Conservation (phyloP, 2,329 filamentous ascomycete genomes). For the Xylaria hypoxylon region DNA sequence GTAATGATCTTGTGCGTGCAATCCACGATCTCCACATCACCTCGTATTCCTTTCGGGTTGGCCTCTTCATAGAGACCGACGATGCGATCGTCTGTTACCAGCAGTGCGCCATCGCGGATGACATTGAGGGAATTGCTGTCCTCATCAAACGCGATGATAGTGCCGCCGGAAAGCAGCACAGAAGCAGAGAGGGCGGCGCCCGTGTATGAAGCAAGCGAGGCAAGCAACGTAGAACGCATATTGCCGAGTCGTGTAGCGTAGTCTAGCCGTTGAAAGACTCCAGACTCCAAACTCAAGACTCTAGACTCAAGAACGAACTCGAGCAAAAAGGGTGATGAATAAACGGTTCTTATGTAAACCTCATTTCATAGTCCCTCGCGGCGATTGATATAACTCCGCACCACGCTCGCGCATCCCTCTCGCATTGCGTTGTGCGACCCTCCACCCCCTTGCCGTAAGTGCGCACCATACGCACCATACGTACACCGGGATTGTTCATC, state of each 20-base stretch:
- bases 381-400: constrained; percentile 26
- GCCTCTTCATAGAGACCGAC: constrained; percentile 47
- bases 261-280: not conserved
- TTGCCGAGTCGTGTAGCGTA: not conserved
- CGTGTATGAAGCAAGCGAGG: constrained; percentile 45
- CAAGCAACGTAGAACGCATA: constrained; percentile 40
- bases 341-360: not conserved
- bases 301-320: not conserved
- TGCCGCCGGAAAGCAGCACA: constrained; percentile 47
- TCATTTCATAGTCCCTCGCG: not conserved
- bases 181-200: constrained; percentile 48
- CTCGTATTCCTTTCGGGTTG: constrained; percentile 41
- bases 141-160: constrained; percentile 48
- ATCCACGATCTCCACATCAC: constrained; percentile 58
- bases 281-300: no score
- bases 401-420: not conserved
- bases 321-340: not conserved
- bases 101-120: constrained; percentile 49
- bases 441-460: not conserved
- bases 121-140: constrained; percentile 45
- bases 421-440: constrained; percentile 4
- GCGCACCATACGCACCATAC: not conserved
- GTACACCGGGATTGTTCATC: constrained; percentile 31
- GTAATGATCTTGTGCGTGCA: constrained; percentile 63
- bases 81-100: constrained; percentile 53